Conservation (phyloP, 306 rosid genomes). For the Styphnolobium japonicum region DNA sequence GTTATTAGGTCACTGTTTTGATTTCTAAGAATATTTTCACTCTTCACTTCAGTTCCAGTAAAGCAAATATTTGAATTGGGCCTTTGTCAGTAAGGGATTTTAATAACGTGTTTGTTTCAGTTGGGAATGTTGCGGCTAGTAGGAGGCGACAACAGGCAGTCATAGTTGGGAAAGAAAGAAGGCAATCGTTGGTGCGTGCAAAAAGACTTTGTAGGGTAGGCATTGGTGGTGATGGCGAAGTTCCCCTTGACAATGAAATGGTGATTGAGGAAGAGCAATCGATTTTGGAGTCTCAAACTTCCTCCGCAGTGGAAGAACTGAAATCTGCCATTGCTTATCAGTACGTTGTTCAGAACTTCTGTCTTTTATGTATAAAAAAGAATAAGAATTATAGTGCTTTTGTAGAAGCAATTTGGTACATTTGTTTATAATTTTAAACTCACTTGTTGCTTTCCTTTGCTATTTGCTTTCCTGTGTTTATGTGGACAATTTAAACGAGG, state of each 20-base stretch:
- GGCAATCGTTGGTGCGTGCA: conserved; percentile 77
- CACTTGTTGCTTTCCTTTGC: background rate
- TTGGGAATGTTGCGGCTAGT: conserved; percentile 68
- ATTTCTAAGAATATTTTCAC: no score
- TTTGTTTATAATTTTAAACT: background rate
- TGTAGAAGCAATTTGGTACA: background rate
- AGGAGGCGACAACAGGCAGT: conserved; percentile 75
- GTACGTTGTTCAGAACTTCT: conserved; percentile 45
- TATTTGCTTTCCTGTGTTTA: background rate
- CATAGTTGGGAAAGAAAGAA: conserved; percentile 74
- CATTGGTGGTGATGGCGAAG: conserved; percentile 35
- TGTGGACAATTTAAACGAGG: background rate
- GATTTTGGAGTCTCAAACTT: conserved; percentile 78
- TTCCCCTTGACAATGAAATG: conserved; percentile 56
- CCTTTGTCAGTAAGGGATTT: background rate
- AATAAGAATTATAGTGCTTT: background rate
- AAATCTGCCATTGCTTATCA: conserved; percentile 64
- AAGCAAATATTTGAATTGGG: no score
- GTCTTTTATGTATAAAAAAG: background rate
- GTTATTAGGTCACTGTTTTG: no score
- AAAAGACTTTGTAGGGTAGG: conserved; percentile 81
- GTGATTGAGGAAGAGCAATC: conserved; percentile 73
- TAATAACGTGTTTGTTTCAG: conserved; percentile 42
- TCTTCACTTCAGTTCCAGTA: background rate
- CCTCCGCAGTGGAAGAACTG: conserved; percentile 68